Evolutionary conservation across 805 yeast genomes (phyloP).

Genomic region (Saturnispora dispora): DNA sequence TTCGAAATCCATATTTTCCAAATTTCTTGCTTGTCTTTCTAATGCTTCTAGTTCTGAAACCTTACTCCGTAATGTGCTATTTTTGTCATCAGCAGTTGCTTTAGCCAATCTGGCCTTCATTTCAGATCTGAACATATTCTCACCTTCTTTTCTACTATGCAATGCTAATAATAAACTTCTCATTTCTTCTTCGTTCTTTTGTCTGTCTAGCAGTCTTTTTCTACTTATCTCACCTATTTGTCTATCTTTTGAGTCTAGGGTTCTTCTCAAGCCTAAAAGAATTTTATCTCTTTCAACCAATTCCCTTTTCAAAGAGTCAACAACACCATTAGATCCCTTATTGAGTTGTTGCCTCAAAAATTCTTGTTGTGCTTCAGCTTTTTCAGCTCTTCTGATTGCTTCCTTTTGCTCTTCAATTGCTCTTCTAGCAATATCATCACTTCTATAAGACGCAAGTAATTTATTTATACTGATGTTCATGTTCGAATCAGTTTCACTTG

Average conservation of each 20-base stretch:
- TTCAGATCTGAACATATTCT: slow-evolving; percentile 21
- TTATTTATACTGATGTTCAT: slow-evolving; percentile 70
- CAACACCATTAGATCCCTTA: slow-evolving; percentile 69
- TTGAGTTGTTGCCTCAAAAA: slow-evolving; percentile 22
- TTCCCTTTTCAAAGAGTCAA: slow-evolving; percentile 51
- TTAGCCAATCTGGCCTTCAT: slow-evolving; percentile 16
- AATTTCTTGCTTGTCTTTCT: slow-evolving; percentile 74
- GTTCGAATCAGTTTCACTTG: slow-evolving; percentile 52
- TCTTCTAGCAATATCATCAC: slow-evolving; percentile 77
- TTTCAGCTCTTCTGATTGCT: slow-evolving; percentile 31
- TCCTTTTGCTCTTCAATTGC: slow-evolving; percentile 44
- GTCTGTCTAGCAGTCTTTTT: slow-evolving; percentile 54
- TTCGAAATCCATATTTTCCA: slow-evolving; percentile 78
- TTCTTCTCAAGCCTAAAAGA: slow-evolving; percentile 48
- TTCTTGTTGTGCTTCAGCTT: slow-evolving; percentile 37
- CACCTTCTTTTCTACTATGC: slow-evolving; percentile 30
- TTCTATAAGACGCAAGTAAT: slow-evolving; percentile 59
- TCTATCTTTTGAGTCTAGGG: slow-evolving; percentile 48
- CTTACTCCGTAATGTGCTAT: slow-evolving; percentile 6
- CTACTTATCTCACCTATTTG: slow-evolving; percentile 59
- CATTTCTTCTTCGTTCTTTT: slow-evolving; percentile 68
- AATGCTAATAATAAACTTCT: slow-evolving; percentile 60
- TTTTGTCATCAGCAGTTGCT: slow-evolving; percentile 3
- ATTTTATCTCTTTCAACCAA: slow-evolving; percentile 54
- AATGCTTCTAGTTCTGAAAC: slow-evolving; percentile 25